phyloP scores from a whole-genome alignment of 2,329 filamentous ascomycete genomes.

The Colletotrichum plurivorum region DNA sequence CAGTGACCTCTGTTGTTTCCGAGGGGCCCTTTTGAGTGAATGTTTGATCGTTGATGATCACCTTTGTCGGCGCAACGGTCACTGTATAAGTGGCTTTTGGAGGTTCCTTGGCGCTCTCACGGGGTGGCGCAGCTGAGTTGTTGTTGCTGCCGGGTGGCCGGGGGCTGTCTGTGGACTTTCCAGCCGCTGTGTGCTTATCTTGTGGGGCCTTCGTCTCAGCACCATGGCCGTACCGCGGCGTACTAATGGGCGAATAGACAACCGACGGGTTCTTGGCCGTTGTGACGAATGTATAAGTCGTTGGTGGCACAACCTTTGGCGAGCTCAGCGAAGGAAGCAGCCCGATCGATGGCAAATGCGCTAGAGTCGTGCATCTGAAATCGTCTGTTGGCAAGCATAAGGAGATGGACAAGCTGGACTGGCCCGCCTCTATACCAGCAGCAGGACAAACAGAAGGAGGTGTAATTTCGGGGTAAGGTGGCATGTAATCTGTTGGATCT shows the following conservation, averaged over 20 bases:
- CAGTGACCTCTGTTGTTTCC: conserved; percentile 58
- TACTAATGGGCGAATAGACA: conserved; percentile 49
- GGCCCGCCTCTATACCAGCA: not conserved
- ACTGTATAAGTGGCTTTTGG: conserved; percentile 52
- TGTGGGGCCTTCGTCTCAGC: conserved; percentile 27
- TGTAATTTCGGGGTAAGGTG: conserved; percentile 58
- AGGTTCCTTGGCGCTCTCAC: conserved; percentile 20
- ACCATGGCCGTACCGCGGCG: conserved; percentile 36
- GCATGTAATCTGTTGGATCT: conserved; percentile 61
- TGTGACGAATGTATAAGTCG: conserved; percentile 61
- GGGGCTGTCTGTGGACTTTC: conserved; percentile 10
- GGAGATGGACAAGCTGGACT: not conserved
- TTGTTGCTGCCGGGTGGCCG: not conserved
- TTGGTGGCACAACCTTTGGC: conserved; percentile 31
- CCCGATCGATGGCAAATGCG: not conserved
- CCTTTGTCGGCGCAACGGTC: conserved; percentile 58
- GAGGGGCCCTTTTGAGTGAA: conserved; percentile 55
- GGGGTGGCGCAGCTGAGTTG: conserved; percentile 4
- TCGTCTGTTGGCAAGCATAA: not conserved
- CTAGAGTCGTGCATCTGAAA: conserved; percentile 5
- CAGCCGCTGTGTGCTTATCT: conserved; percentile 17
- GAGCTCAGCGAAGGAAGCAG: conserved; percentile 9
- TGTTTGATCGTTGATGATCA: conserved; percentile 64
- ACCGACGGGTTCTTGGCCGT: conserved; percentile 70
- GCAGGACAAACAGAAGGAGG: conserved; percentile 47